Evolutionary conservation across 805 yeast genomes (phyloP).

Genomic region (Candida vaughaniae): DNA sequence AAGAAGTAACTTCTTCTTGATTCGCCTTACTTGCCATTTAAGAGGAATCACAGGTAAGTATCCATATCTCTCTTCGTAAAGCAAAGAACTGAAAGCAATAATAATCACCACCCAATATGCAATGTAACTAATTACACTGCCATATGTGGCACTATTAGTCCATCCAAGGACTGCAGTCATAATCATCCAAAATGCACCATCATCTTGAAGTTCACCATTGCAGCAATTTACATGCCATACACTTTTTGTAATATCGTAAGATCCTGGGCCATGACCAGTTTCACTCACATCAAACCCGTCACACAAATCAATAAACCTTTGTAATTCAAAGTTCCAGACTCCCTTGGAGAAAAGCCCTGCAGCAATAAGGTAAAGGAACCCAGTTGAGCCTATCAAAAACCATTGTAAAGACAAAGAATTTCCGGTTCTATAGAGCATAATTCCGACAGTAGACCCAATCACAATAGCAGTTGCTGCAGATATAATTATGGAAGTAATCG

Average conservation of each 20-base stretch:
- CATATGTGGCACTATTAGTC: constrained; percentile 92
- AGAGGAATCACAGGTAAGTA: constrained; percentile 62
- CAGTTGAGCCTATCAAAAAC: constrained; percentile 72
- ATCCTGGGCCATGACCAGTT: constrained; percentile 90
- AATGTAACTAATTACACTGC: constrained; percentile 73
- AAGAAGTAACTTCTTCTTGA: constrained; percentile 34
- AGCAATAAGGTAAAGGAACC: constrained; percentile 79
- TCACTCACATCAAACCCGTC: constrained; percentile 84
- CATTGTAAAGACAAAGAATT: constrained; percentile 72
- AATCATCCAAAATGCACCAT: constrained; percentile 75
- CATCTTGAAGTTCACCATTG: constrained; percentile 81
- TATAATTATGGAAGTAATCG: constrained; percentile 57
- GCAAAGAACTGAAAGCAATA: constrained; percentile 38
- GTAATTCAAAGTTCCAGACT: constrained; percentile 86
- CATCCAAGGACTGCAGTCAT: constrained; percentile 88
- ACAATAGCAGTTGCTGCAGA: constrained; percentile 52
- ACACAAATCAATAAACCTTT: constrained; percentile 68
- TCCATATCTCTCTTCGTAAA: constrained; percentile 56
- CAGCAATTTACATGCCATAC: constrained; percentile 97
- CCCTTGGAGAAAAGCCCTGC: constrained; percentile 87
- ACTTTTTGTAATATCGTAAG: constrained; percentile 74
- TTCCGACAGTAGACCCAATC: constrained; percentile 64
- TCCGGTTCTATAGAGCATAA: constrained; percentile 72
- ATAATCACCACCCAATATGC: constrained; percentile 65
- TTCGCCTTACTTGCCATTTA: constrained; percentile 54